Evolutionary conservation across 768 basidiomycete genomes (phyloP).

Genomic region (Grammothele lineata): DNA sequence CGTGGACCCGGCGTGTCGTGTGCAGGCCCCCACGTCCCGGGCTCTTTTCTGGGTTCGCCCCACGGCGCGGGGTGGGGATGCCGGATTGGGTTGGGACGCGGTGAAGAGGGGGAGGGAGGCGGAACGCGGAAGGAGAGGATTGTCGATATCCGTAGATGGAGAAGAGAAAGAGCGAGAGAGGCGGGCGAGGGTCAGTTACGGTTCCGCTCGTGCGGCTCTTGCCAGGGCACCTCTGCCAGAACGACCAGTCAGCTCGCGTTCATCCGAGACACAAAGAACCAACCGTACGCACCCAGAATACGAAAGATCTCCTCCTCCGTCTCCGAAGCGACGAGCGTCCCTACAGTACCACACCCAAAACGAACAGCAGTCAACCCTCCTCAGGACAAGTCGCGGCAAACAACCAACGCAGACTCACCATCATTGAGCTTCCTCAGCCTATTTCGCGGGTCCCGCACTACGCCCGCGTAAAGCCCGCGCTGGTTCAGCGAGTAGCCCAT

Average conservation of each 20-base stretch:
- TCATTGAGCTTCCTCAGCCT: constrained; percentile 53
- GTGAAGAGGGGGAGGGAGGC: too few relatives aligned
- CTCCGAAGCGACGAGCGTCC: constrained; percentile 62
- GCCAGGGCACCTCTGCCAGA: constrained; percentile 64
- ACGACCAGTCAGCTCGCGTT: neutral
- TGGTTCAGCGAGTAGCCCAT: constrained; percentile 88
- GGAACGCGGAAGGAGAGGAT: too few relatives aligned
- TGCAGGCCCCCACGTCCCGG: too few relatives aligned
- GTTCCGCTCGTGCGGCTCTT: constrained; percentile 73
- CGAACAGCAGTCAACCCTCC: neutral
- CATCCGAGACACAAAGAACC: too few relatives aligned
- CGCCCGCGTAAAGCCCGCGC: constrained; percentile 68
- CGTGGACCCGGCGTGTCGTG: too few relatives aligned
- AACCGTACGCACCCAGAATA: constrained; percentile 45
- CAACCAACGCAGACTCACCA: constrained; percentile 37
- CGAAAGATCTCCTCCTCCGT: constrained; percentile 86
- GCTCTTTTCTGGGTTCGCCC: too few relatives aligned
- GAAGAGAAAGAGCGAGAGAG: too few relatives aligned
- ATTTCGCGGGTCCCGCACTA: constrained; percentile 72
- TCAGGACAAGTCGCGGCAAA: neutral
- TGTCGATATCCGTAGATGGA: too few relatives aligned
- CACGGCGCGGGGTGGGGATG: too few relatives aligned
- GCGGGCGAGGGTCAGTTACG: constrained; percentile 10
- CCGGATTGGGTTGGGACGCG: too few relatives aligned
- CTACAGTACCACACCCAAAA: constrained; percentile 6